phyloP scores from a whole-genome alignment of 305 asterid species.

The Fraxinus dipetala region DNA sequence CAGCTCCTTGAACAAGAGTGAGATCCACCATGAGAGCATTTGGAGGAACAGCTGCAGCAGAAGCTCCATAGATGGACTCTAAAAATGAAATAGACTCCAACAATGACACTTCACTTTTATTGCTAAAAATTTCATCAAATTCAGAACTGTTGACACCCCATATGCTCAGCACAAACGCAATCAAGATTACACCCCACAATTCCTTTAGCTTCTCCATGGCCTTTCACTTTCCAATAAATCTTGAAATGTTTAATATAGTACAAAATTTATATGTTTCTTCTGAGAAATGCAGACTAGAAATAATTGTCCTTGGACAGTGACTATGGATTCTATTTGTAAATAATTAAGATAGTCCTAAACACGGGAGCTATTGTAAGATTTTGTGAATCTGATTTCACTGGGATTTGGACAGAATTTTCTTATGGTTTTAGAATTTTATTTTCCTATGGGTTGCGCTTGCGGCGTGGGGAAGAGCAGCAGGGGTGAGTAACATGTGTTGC shows the following conservation, averaged over 20 bases:
- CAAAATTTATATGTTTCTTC: conserved; percentile 2
- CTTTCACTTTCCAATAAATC: conserved; percentile 31
- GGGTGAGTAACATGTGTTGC: conserved; percentile 11
- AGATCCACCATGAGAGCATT: conserved; percentile 39
- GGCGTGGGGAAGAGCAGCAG: neutral
- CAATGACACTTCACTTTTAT: conserved; percentile 40
- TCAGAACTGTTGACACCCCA: conserved; percentile 46
- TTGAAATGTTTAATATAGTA: conserved; percentile 1
- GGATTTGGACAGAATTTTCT: neutral
- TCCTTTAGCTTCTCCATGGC: conserved; percentile 42
- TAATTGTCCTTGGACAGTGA: neutral
- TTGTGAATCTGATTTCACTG: conserved; percentile 18
- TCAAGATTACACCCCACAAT: conserved; percentile 36
- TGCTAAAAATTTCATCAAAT: conserved; percentile 38
- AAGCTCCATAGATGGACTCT: conserved; percentile 34
- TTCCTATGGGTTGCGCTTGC: neutral
- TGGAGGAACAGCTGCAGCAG: conserved; percentile 20
- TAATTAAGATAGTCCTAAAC: neutral
- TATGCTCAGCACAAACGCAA: conserved; percentile 30
- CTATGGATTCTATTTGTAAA: neutral
- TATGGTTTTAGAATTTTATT: conserved; percentile 9
- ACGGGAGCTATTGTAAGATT: neutral
- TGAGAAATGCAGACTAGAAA: neutral
- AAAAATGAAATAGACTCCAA: conserved; percentile 45
- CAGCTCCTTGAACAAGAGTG: conserved; percentile 48